Conservation (phyloP, 805 yeast species). For the Kodamaea kaohsiungensis region DNA sequence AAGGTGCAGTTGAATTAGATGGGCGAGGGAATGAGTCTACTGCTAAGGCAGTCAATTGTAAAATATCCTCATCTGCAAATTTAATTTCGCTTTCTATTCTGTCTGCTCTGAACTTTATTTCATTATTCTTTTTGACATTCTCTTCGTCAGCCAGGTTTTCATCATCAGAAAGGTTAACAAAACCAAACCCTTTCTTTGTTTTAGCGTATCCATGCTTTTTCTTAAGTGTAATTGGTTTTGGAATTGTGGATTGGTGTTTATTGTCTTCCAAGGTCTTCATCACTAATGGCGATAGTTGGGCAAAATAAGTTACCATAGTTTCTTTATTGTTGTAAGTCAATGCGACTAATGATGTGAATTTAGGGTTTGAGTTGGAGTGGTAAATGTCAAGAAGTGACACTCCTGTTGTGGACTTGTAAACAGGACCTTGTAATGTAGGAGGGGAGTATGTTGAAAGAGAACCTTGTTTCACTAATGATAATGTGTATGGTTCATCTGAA, state of each 20-base stretch:
- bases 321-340: conserved; percentile 9
- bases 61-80: conserved; percentile 16
- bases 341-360: conserved; percentile 18
- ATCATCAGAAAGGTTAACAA: conserved; percentile 17
- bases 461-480: not conserved
- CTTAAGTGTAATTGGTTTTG: not conserved
- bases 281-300: conserved; percentile 30
- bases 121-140: conserved; percentile 8
- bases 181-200: conserved; percentile 33
- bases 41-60: conserved; percentile 14
- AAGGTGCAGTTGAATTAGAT: conserved; percentile 1
- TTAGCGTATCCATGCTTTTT: conserved; percentile 12
- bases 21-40: conserved; percentile 15
- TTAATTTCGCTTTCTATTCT: not conserved
- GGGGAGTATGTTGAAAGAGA: not conserved
- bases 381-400: conserved; percentile 9
- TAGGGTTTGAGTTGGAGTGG: conserved; percentile 10
- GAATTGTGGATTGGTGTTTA: not conserved
- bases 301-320: conserved; percentile 15
- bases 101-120: not conserved
- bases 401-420: not conserved
- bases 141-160: conserved; percentile 5
- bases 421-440: conserved; percentile 30
- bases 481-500: conserved; percentile 4
- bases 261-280: conserved; percentile 17